phyloP scores from a whole-genome alignment of 1,284 basidiomycete genomes.

The Trichosporon coremiiforme region DNA sequence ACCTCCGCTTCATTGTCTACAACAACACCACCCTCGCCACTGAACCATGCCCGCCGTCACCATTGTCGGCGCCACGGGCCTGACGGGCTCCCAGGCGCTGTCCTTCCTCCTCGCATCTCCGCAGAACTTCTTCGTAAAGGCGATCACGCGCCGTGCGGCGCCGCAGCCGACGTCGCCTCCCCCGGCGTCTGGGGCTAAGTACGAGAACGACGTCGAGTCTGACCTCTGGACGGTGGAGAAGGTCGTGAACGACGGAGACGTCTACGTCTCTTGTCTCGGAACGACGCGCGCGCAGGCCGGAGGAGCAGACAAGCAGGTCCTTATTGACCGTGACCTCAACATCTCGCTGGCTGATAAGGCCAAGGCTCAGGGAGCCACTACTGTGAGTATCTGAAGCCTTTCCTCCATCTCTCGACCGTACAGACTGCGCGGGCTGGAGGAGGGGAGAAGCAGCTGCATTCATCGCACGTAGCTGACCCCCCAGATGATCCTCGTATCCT shows the following conservation, averaged over 20 bases:
- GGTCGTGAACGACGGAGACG: constrained; percentile 33
- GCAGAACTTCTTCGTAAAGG: constrained; percentile 42
- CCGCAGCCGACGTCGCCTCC: constrained; percentile 22
- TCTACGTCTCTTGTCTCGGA: constrained; percentile 49
- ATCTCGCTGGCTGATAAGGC: constrained; percentile 47
- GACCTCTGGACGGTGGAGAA: constrained; percentile 32
- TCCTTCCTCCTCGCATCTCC: constrained; percentile 38
- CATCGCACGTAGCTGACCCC: background rate
- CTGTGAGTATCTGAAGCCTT: constrained; percentile 35
- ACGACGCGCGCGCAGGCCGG: constrained; percentile 50
- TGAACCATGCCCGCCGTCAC: constrained; percentile 36
- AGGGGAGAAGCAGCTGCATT: no score
- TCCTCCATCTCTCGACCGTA: no score
- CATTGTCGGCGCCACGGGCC: constrained; percentile 52
- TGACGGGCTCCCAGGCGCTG: constrained; percentile 48
- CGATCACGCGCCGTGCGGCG: constrained; percentile 45
- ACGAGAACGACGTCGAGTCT: constrained; percentile 36
- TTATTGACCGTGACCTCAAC: constrained; percentile 50
- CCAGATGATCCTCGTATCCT: constrained; percentile 52
- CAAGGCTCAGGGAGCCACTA: constrained; percentile 46
- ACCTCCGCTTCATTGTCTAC: background rate
- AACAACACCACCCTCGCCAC: background rate
- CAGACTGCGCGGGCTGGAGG: no score
- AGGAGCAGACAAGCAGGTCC: constrained; percentile 38
- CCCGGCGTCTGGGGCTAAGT: constrained; percentile 30